Evolutionary conservation across 169 alveolate species (phyloP).

Genomic region (Pseudocohnilembus persalinus): DNA sequence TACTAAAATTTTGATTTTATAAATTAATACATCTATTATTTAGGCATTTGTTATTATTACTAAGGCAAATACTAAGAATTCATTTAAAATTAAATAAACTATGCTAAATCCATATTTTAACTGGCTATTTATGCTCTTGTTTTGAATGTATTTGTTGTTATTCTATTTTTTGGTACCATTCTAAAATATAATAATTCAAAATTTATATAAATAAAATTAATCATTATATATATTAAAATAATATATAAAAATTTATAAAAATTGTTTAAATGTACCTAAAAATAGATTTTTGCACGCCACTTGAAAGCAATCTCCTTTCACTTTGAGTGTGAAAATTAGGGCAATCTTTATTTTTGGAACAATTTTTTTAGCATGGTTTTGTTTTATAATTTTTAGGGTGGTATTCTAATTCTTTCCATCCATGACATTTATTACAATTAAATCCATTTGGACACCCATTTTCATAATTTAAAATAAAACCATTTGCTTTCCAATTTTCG

Average conservation of each 20-base stretch:
- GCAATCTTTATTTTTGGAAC: conserved; percentile 15
- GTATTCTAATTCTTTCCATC: conserved; percentile 68
- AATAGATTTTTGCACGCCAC: background rate
- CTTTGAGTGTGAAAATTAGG: conserved; percentile 7
- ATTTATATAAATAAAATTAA: background rate
- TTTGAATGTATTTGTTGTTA: conserved; percentile 8
- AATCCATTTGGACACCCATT: conserved; percentile 12
- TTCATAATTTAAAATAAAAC: conserved; percentile 7
- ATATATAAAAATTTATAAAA: background rate
- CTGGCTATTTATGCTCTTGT: no score
- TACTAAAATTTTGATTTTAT: no score
- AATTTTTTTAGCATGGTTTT: conserved; percentile 39
- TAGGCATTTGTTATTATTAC: no score
- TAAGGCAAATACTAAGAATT: no score
- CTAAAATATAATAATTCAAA: background rate
- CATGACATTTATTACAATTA: conserved; percentile 50
- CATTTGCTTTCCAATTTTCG: conserved; percentile 10
- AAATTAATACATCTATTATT: no score
- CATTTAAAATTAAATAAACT: no score
- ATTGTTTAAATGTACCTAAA: background rate
- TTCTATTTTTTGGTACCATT: conserved; percentile 22
- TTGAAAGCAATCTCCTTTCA: background rate
- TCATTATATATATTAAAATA: background rate
- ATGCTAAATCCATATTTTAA: no score
- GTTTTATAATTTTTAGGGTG: conserved; percentile 68